phyloP scores from a whole-genome alignment of 331 rosid genomes.

The Saraca asoca region DNA sequence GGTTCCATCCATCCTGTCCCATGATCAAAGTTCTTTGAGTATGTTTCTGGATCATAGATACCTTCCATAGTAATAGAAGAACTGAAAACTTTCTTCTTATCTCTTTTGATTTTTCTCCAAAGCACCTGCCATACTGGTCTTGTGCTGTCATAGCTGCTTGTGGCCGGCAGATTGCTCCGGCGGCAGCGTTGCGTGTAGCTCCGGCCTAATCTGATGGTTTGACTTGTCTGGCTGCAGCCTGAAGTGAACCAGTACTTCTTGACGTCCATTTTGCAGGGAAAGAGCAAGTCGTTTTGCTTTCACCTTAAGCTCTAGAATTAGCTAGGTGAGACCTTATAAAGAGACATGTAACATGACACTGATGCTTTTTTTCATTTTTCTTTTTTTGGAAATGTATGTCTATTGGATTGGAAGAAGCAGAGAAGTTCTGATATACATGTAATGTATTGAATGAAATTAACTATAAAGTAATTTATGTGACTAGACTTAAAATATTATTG shows the following conservation, averaged over 20 bases:
- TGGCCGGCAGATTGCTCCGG: background rate
- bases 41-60: constrained; percentile 53
- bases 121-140: constrained; percentile 53
- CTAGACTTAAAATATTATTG: no score
- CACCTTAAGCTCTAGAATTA: no score
- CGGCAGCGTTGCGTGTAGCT: constrained; percentile 34
- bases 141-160: constrained; percentile 25
- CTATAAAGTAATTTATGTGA: no score
- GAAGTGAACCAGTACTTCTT: constrained; percentile 48
- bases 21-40: constrained; percentile 66
- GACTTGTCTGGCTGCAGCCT: constrained; percentile 37
- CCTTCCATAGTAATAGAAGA: constrained; percentile 36
- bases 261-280: constrained; percentile 52
- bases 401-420: no score
- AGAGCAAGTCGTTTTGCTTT: background rate
- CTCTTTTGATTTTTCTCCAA: constrained; percentile 56
- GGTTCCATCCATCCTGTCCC: constrained; percentile 59
- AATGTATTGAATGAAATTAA: no score
- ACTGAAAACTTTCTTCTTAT: constrained; percentile 42
- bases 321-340: no score
- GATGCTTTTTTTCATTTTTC: no score
- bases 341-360: no score
- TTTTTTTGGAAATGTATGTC: no score
- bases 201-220: constrained; percentile 56
- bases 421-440: no score